These are phyloP conservation scores for Mortierella sp. DNA, from an alignment of 371 early-diverging fungal species.

Conservation along the genomic window DNA sequence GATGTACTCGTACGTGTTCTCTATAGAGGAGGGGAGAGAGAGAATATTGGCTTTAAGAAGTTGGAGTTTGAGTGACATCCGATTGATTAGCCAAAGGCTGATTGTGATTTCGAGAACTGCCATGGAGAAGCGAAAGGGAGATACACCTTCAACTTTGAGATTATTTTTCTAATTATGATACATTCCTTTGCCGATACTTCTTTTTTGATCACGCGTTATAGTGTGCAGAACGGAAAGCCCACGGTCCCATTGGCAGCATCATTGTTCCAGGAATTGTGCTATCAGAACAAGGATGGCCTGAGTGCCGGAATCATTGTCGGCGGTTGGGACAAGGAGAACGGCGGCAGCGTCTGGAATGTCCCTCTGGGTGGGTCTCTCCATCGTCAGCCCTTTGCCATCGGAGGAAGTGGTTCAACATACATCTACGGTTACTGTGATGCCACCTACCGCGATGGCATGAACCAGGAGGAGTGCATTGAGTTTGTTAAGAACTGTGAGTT, in stretches of 20 bases:
- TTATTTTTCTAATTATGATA: neutral
- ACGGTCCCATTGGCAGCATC: constrained; percentile 94
- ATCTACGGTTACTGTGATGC: constrained; percentile 99
- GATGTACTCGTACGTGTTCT: constrained; percentile 82
- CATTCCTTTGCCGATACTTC: neutral
- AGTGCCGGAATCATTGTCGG: constrained; percentile 99
- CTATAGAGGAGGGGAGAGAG: neutral
- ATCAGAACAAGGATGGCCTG: constrained; percentile 93
- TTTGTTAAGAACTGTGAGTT: constrained; percentile 96
- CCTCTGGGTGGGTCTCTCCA: constrained; percentile 97
- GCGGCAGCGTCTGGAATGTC: constrained; percentile 95
- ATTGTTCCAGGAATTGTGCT: constrained; percentile 96
- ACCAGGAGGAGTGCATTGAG: constrained; percentile 89
- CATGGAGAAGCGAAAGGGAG: neutral
- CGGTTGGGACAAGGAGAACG: constrained; percentile 97
- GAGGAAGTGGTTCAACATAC: constrained; percentile 98
- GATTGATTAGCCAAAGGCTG: neutral
- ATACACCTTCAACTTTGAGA: no score
- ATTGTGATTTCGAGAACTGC: no score
- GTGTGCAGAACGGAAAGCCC: constrained; percentile 91
- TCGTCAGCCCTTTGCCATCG: constrained; percentile 95
- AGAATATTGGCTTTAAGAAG: neutral
- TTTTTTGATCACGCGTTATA: constrained; percentile 33
- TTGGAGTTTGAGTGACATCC: neutral
- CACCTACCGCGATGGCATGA: constrained; percentile 89